Base-by-base conservation (phyloP, 345 rosid genomes). In the Clausena lansium region DNA sequence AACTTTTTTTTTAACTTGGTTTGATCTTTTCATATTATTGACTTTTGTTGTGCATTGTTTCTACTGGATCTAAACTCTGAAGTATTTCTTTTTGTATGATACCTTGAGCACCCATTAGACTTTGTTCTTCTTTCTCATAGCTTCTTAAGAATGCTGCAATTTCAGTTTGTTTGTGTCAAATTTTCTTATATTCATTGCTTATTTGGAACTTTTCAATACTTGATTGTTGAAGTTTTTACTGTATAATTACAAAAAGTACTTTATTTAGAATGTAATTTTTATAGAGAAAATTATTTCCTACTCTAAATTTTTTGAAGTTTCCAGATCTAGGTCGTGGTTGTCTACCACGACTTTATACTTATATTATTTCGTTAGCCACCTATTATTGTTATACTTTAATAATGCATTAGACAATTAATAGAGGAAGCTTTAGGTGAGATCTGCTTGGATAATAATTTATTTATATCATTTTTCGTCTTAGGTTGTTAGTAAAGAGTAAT, bases 41-140 rank as follows among this genome's bases (percentile, higher is more conserved):
- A n/a, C 32, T 36, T 64, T 52, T 47, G 8, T 28, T 72, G 13
- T 38, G 28, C 62, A 54, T 57, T 13, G 71, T 61, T n/a, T n/a
- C n/a, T 8, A 22, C 67, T 83, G 74, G 87, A 85, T 41, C 4
- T 41, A 2, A 41, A 41, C 47, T 87, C 90, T 83, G 85, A 74
- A 36, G 70, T 36, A 67, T 54, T 67, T 57, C 6, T 65, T 5
- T 15, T 76, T 76, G 20, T 36, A 30, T 50, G 62, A n/a, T 69
- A 54, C 70, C 30, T 75, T 14, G 9, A 9, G 62, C 24, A 24
- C 11, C 38, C 70, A 8, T 77, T 59, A 9, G 30, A n/a, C 13
- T 41, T 38, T 36, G 25, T 55, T 39, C 65, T 41, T 41, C 14
- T 41, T 52, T 35, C 20, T 57, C 38, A 20, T 41, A 28, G 25